These are phyloP conservation scores for Metschnikowia drakensbergensis DNA, from an alignment of 805 yeast species.

Conservation along the genomic window DNA sequence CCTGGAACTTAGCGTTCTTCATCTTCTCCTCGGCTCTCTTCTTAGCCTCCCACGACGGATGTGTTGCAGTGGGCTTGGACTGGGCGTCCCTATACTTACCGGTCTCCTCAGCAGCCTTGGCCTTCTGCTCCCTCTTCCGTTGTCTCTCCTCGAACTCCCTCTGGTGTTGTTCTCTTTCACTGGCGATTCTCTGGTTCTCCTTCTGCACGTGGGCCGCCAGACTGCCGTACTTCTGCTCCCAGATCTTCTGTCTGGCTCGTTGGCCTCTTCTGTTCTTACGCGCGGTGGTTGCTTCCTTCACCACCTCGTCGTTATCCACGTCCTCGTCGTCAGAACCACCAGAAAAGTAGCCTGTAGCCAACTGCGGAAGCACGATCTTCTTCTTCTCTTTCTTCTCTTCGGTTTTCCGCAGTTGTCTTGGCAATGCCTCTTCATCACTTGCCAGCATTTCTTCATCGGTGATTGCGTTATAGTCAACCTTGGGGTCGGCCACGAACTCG, in stretches of 20 bases:
- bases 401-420: constrained; percentile 17
- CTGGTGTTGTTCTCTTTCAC: constrained; percentile 58
- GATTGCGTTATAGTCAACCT: constrained; percentile 51
- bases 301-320: constrained; percentile 44
- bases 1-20: constrained; percentile 65
- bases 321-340: constrained; percentile 72
- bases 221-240: constrained; percentile 87
- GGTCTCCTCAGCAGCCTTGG: constrained; percentile 23
- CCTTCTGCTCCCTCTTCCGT: constrained; percentile 59
- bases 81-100: constrained; percentile 22
- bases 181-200: constrained; percentile 51
- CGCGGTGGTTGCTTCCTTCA: constrained; percentile 49
- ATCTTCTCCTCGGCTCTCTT: constrained; percentile 63
- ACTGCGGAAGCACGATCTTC: constrained; percentile 53
- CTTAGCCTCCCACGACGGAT: constrained; percentile 99
- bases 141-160: constrained; percentile 69
- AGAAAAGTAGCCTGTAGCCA: constrained; percentile 78
- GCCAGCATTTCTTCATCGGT: constrained; percentile 48
- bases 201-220: constrained; percentile 79
- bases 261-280: constrained; percentile 94
- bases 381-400: constrained; percentile 26
- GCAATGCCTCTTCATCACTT: constrained; percentile 9
- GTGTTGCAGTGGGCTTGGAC: constrained; percentile 27
- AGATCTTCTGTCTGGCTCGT: constrained; percentile 91
- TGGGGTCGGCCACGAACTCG: constrained; percentile 29